Conservation (phyloP, 2,329 filamentous ascomycete genomes). For the Xylaria sp. region DNA sequence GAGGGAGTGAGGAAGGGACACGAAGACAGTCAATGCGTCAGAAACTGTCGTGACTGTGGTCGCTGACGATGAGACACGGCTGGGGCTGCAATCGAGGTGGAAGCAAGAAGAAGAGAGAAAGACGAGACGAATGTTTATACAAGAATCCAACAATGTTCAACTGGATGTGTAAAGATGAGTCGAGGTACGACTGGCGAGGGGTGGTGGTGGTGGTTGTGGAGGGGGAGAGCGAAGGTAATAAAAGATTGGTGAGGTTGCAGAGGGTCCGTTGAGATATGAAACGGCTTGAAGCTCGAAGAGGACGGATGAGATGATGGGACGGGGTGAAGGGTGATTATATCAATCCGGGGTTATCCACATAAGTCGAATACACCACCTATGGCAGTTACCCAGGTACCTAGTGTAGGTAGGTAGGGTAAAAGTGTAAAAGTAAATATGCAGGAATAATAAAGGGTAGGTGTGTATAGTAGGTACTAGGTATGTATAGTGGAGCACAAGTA, state of each 20-base stretch:
- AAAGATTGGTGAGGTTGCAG: conserved; percentile 14
- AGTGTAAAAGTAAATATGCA: not conserved
- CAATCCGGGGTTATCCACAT: conserved; percentile 40
- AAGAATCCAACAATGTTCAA: not conserved
- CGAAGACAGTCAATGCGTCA: not conserved
- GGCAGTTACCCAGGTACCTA: not conserved
- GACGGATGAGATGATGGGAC: conserved; percentile 24
- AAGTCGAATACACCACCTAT: not conserved
- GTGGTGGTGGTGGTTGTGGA: too few relatives aligned
- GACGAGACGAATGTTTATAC: conserved; percentile 21
- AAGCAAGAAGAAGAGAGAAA: not conserved
- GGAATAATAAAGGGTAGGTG: not conserved
- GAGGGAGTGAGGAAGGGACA: not conserved
- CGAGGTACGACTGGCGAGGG: conserved; percentile 1
- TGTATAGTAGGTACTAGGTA: too few relatives aligned
- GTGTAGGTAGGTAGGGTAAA: not conserved
- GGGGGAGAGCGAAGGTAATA: conserved; percentile 23
- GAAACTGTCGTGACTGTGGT: not conserved
- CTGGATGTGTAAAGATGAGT: not conserved
- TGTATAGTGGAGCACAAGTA: not conserved
- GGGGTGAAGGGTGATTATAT: conserved; percentile 40
- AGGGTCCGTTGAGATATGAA: conserved; percentile 42
- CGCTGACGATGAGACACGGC: conserved; percentile 6
- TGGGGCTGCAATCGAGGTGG: conserved; percentile 3
- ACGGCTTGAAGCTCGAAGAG: conserved; percentile 31